phyloP scores from a whole-genome alignment of 371 early-diverging fungal species.

The Mucor lusitanicus region DNA sequence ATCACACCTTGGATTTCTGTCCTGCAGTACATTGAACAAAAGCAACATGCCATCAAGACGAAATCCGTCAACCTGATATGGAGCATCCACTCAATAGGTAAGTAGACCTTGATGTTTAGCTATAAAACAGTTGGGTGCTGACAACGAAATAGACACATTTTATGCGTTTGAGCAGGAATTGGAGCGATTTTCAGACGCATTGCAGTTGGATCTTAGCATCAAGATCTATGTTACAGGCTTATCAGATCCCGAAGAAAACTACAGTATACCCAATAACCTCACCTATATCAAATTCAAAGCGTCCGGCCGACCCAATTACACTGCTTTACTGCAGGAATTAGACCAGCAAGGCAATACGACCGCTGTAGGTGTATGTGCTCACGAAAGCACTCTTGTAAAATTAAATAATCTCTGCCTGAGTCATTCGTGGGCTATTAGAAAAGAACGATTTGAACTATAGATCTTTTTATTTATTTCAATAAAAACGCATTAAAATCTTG shows the following conservation, averaged over 20 bases:
- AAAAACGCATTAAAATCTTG: constrained; percentile 11
- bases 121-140: not conserved
- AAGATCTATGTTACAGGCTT: constrained; percentile 19
- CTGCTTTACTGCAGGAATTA: constrained; percentile 12
- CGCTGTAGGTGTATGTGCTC: constrained; percentile 38
- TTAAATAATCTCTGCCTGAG: constrained; percentile 18
- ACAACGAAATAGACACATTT: constrained; percentile 12
- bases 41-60: constrained; percentile 18
- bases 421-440: constrained; percentile 31
- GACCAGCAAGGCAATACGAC: not conserved
- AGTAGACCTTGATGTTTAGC: not conserved
- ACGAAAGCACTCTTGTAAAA: constrained; percentile 28
- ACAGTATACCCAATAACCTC: constrained; percentile 2
- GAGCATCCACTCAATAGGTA: constrained; percentile 33
- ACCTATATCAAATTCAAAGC: not conserved
- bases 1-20: constrained; percentile 49
- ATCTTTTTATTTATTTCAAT: constrained; percentile 18
- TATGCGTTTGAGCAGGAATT: constrained; percentile 27
- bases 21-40: constrained; percentile 25
- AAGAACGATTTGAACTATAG: constrained; percentile 36
- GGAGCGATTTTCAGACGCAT: not conserved
- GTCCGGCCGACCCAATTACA: constrained; percentile 4
- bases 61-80: constrained; percentile 23
- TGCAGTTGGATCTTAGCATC: not conserved
- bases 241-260: constrained; percentile 13